These are phyloP conservation scores for Scutellaria baicalensis DNA, from an alignment of 257 asterid genomes.

Conservation along the genomic window DNA sequence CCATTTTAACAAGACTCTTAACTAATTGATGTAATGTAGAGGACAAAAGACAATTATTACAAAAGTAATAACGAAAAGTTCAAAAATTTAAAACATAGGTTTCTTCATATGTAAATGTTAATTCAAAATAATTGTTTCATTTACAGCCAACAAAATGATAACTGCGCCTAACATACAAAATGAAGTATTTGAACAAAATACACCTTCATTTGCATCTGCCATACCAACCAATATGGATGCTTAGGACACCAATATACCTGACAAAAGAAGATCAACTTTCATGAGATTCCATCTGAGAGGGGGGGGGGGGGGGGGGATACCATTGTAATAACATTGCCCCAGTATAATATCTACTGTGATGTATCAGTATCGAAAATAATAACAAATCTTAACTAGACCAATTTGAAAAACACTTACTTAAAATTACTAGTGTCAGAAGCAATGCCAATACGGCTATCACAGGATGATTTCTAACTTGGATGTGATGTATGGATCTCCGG, in stretches of 20 bases:
- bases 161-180: not conserved
- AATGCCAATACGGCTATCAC: not conserved
- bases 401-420: slow-evolving; percentile 16
- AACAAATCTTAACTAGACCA: not conserved
- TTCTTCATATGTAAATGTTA: no score
- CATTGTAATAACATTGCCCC: not conserved
- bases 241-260: slow-evolving; percentile 16
- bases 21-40: no score
- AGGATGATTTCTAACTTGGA: slow-evolving; percentile 17
- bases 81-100: no score
- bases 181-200: not conserved
- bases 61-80: no score
- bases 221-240: not conserved
- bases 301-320: not conserved
- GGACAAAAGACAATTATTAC: no score
- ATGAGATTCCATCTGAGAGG: not conserved
- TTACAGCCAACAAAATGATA: no score
- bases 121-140: no score
- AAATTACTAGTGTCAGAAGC: slow-evolving; percentile 12
- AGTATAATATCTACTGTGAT: not conserved
- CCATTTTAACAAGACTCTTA: no score
- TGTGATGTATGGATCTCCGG: slow-evolving; percentile 2
- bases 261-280: not conserved
- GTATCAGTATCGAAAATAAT: not conserved
- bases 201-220: not conserved